Evolutionary conservation across 148 eudicot species (phyloP).

Genomic region (Silene conica): DNA sequence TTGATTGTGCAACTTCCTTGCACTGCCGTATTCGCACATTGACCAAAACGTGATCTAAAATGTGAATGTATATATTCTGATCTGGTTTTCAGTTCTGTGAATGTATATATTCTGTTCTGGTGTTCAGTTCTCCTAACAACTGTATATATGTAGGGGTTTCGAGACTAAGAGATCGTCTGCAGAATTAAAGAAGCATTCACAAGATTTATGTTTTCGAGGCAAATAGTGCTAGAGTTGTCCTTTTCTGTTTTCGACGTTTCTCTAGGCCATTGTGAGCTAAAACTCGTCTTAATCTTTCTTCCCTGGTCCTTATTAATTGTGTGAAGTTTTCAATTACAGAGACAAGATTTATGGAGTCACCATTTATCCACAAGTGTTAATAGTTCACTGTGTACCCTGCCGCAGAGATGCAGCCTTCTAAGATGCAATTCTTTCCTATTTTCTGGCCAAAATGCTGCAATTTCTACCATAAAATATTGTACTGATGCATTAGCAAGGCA

Average conservation of each 20-base stretch:
- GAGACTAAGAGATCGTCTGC: too few relatives aligned
- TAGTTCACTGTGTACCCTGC: constrained; percentile 34
- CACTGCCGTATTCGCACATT: too few relatives aligned
- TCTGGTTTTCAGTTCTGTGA: too few relatives aligned
- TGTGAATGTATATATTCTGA: too few relatives aligned
- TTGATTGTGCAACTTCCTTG: too few relatives aligned
- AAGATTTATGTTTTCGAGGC: too few relatives aligned
- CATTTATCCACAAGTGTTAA: constrained; percentile 35
- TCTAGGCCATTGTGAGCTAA: not conserved
- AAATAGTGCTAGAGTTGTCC: not conserved
- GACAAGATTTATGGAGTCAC: constrained; percentile 44
- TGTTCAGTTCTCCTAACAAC: too few relatives aligned
- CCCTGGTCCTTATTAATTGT: constrained; percentile 8
- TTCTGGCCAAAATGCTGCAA: constrained; percentile 39
- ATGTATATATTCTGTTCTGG: too few relatives aligned
- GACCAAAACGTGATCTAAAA: too few relatives aligned
- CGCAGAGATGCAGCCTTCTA: constrained; percentile 32
- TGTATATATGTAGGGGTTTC: too few relatives aligned
- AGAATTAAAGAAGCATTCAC: too few relatives aligned
- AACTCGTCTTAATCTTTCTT: not conserved
- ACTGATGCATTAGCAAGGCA: constrained; percentile 60
- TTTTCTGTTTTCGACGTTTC: not conserved
- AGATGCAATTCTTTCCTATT: constrained; percentile 49
- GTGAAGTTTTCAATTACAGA: constrained; percentile 33
- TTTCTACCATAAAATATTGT: constrained; percentile 45